phyloP scores from a whole-genome alignment of 352 stramenopile genomes.

The Pythium myriotylum region DNA sequence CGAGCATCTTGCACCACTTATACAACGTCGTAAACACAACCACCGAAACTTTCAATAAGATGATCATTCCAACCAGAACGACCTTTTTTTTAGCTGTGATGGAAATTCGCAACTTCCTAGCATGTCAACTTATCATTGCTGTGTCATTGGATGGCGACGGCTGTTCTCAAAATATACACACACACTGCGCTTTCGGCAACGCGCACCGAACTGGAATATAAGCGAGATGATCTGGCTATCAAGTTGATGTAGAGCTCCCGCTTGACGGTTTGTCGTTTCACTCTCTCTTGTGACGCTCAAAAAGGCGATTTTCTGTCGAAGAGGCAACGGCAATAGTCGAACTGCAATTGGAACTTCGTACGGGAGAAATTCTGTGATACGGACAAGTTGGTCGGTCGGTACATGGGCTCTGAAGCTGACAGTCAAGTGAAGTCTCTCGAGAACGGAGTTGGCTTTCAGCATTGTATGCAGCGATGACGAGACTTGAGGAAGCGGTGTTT shows the following conservation, averaged over 20 bases:
- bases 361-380: background rate
- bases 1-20: too few relatives aligned
- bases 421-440: background rate
- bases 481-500: background rate
- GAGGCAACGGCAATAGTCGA: background rate
- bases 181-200: background rate
- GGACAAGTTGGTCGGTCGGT: background rate
- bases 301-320: background rate
- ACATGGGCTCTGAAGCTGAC: background rate
- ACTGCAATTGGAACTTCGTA: background rate
- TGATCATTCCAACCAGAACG: too few relatives aligned
- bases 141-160: too few relatives aligned
- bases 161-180: background rate
- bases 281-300: background rate
- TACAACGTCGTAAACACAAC: too few relatives aligned
- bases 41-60: too few relatives aligned
- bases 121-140: too few relatives aligned
- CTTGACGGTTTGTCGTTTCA: background rate
- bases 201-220: background rate
- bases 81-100: too few relatives aligned
- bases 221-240: slow-evolving; percentile 3
- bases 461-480: background rate
- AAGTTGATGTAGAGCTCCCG: background rate
- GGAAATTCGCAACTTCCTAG: too few relatives aligned
- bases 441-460: background rate